These are phyloP conservation scores for Daldinia sp. DNA, from an alignment of 2,329 filamentous ascomycete genomes.

Conservation along the genomic window DNA sequence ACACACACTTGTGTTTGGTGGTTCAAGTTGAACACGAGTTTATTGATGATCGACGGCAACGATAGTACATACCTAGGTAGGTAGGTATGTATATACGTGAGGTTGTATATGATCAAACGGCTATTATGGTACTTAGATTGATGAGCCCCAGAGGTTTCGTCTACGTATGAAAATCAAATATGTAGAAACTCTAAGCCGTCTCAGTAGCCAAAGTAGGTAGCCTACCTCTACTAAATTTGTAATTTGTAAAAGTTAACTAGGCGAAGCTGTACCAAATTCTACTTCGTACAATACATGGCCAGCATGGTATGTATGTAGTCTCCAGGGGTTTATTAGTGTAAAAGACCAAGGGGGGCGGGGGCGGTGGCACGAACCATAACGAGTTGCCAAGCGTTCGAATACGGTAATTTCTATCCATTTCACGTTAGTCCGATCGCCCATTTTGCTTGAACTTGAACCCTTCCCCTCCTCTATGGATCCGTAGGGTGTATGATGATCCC, in stretches of 20 bases:
- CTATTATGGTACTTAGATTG: no score
- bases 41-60: background rate
- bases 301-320: background rate
- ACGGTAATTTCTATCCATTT: slow-evolving; percentile 3
- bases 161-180: slow-evolving; percentile 7
- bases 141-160: slow-evolving; percentile 1
- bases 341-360: background rate
- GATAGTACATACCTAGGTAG: background rate
- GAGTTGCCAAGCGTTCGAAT: background rate
- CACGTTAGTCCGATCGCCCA: background rate
- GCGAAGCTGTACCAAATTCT: background rate
- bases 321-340: background rate
- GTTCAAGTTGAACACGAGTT: background rate
- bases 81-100: background rate
- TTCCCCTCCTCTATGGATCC: background rate
- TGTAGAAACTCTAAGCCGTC: slow-evolving; percentile 4
- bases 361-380: background rate
- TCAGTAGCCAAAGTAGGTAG: background rate
- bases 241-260: background rate
- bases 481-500: background rate
- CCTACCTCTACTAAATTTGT: background rate
- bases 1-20: background rate
- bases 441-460: background rate
- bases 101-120: background rate
- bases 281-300: no score